These are phyloP conservation scores for Aspergillus ostianus DNA, from an alignment of 495 filamentous ascomycete genomes.

Conservation along the genomic window DNA sequence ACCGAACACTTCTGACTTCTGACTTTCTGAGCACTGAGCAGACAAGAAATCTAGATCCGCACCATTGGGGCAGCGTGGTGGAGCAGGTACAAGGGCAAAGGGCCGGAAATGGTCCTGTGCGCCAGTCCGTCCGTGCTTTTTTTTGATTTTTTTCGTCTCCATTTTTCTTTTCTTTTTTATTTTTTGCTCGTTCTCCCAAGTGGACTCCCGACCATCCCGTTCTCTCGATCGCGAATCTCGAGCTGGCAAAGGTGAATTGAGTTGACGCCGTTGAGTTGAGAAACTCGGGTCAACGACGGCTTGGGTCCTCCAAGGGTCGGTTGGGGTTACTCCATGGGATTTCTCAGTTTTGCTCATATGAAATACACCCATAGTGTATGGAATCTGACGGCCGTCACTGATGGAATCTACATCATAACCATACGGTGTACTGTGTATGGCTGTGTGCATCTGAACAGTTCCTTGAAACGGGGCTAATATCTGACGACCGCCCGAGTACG, in stretches of 20 bases:
- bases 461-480: background rate
- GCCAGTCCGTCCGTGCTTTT: conserved; percentile 16
- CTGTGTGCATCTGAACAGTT: too few species aligned
- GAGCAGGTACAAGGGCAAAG: conserved; percentile 6
- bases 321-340: background rate
- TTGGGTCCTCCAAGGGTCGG: too few species aligned
- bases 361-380: too few species aligned
- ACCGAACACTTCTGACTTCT: background rate
- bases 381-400: too few species aligned
- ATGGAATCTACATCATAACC: too few species aligned
- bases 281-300: too few species aligned
- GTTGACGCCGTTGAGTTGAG: background rate
- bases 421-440: too few species aligned
- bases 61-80: conserved; percentile 3
- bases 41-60: conserved; percentile 18
- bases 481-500: background rate
- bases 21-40: background rate
- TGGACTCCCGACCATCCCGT: conserved; percentile 7
- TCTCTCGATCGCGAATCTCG: background rate
- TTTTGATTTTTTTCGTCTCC: background rate
- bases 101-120: conserved; percentile 16
- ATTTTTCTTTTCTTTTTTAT: conserved; percentile 1
- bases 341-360: too few species aligned
- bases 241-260: background rate
- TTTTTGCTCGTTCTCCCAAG: background rate